Base-by-base conservation (phyloP, 495 filamentous ascomycete genomes). In the Penicillium crystallinum region DNA sequence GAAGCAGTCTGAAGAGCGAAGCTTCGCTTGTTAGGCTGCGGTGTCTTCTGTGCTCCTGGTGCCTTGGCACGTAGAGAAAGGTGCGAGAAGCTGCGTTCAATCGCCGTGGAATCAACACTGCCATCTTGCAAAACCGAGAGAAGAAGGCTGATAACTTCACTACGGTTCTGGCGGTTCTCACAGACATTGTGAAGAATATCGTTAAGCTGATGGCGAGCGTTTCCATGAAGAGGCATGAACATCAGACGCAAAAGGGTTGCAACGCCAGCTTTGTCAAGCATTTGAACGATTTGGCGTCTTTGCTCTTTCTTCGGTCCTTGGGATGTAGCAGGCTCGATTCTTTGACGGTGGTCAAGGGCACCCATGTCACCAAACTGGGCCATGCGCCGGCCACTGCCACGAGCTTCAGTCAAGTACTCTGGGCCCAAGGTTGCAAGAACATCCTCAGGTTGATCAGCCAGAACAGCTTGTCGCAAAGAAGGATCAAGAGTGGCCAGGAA, bases 101-200 rank as follows among this genome's bases (percentile, higher is more conserved):
- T 90, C 6, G 93, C 92, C 50, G 85, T 84, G 67, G 95, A 85
- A 72, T 99, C 95, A 14, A 82, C 81, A 66, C 89, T 96, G 44
- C 93, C 95, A 65, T 99, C 93, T 61, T 97, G 93, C n/a, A 99
- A 74, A 54, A 99, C 91, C 53, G 91, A 90, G 9, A 99, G 81
- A 25, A 99, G 75, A 42, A 91, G 84, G 63, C 87, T 93, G 65
- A 99, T 84, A n/a, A 97, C 90, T 62, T 99, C 93, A 4, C 89
- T 82, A 33, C 93, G 83, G 62, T 93, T 97, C 57, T 97, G 91
- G 11, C 88, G 84, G 65, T 99, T 97, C 70, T 95, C 85, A 62
- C 88, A 97, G 40, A 96, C 84, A 55, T 93, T 86, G 56, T 86
- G 79, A 27, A 99, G 84, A 51, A 97, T 87, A 40, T 87, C 84